Conservation (phyloP, 441 rosid genomes). For the Dalechampia spathulata region DNA sequence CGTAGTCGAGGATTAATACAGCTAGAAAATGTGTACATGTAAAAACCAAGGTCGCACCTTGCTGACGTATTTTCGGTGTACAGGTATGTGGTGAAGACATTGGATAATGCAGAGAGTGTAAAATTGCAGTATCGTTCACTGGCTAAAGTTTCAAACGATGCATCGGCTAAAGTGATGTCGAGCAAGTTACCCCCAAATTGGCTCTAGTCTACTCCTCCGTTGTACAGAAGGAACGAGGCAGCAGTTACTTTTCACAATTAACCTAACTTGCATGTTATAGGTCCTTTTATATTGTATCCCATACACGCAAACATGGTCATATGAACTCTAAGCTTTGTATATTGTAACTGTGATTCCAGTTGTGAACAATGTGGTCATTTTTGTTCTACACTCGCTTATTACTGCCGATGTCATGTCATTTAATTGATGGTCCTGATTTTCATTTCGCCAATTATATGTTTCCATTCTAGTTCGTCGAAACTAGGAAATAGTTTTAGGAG, state of each 20-base stretch:
- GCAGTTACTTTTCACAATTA: conserved; percentile 1
- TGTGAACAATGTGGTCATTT: conserved; percentile 6
- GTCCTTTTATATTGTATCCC: conserved; percentile 11
- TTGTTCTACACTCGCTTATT: not conserved
- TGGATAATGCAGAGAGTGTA: conserved; percentile 94
- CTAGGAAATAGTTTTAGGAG: too few species aligned
- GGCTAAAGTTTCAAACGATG: conserved; percentile 48
- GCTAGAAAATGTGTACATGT: not conserved
- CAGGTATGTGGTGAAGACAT: conserved; percentile 94
- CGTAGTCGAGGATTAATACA: not conserved
- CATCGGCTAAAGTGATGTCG: conserved; percentile 32
- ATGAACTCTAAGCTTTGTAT: conserved; percentile 11
- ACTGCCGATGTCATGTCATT: not conserved
- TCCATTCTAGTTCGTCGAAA: not conserved
- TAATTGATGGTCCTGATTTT: not conserved
- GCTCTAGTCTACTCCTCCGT: conserved; percentile 23
- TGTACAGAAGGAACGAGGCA: not conserved
- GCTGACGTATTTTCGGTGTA: conserved; percentile 6
- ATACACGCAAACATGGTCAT: not conserved
- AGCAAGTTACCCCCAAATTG: conserved; percentile 58
- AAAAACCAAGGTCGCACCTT: not conserved
- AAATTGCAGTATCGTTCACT: conserved; percentile 89
- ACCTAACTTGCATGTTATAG: conserved; percentile 6
- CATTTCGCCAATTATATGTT: not conserved
- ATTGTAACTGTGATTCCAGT: conserved; percentile 12